Evolutionary conservation across 768 basidiomycete genomes (phyloP), one percentile per base, ranked within the genome.

Genomic region (Pisolithus sp.): DNA sequence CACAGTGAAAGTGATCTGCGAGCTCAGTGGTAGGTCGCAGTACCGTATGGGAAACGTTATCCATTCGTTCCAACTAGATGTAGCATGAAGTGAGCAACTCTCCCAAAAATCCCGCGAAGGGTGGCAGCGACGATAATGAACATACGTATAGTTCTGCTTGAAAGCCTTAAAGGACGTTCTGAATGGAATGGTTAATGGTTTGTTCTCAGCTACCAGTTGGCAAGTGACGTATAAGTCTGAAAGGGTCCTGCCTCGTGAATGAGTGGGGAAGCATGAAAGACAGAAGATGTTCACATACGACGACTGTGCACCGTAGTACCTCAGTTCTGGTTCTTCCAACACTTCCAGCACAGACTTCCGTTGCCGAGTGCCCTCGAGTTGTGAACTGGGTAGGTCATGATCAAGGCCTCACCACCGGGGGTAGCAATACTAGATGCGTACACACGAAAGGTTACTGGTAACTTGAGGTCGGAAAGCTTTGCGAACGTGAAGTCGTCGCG

Each of bases 211-310:
- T 54, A 90, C 77, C 15, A 99, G 82, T 64, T 95, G 90, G 64
- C 91, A 87, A 10, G 89, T 92, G 49, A 97, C 87, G 69, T 92
- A 95, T 52, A 98, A 80, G 70, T 98, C 96, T 64, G 93, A 89
- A 58, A 87, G 80, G 13, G 82, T 84, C 57, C 93, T 96, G 71
- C 40, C 57, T 58, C 53, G 46, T 57, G 54, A 50, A 68, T 67
- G 68, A 53, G 39, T 13, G 3, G 30, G 38, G 20, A 30, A 37
- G 3, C 12, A 21, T 13, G 17, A 50, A 50, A 50, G 59, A 24
- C 51, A 46, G 7, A 31, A 54, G 34, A 34, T 31, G 53, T 26
- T n/a, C 23, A 38, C 60, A 41, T 70, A 92, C 88, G 80, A 76
- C 55, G 84, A 83, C 62, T 90, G 91, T 34, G 83, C 81, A 12